These are phyloP conservation scores for Stenogyne calaminthoides DNA, from an alignment of 305 asterid genomes.

Conservation along the genomic window DNA sequence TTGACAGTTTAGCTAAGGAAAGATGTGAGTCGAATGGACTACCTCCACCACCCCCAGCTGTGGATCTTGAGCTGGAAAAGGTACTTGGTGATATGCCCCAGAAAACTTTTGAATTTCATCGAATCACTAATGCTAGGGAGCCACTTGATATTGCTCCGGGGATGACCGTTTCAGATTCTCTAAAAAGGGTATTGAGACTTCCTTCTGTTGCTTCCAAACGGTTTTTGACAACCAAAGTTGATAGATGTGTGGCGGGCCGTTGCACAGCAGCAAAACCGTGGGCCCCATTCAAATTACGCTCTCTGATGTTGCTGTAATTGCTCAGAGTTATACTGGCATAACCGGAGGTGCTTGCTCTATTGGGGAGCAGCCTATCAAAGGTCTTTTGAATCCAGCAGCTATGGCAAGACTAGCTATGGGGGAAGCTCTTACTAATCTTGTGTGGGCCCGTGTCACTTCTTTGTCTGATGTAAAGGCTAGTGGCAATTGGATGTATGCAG, in stretches of 20 bases:
- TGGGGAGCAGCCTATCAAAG: conserved; percentile 92
- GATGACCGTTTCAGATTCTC: conserved; percentile 59
- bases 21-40: conserved; percentile 52
- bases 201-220: conserved; percentile 92
- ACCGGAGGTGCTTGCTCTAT: conserved; percentile 91
- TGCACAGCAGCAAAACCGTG: conserved; percentile 98
- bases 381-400: conserved; percentile 86
- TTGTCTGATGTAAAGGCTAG: conserved; percentile 86
- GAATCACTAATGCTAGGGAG: conserved; percentile 47
- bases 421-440: conserved; percentile 92
- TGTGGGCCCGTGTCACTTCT: conserved; percentile 91
- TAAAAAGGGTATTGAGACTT: conserved; percentile 83
- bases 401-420: conserved; percentile 94
- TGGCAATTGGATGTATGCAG: conserved; percentile 97
- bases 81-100: conserved; percentile 99
- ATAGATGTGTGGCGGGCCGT: conserved; percentile 95
- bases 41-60: conserved; percentile 90
- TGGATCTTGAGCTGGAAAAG: conserved; percentile 94
- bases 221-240: conserved; percentile 93
- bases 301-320: conserved; percentile 91
- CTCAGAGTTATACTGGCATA: conserved; percentile 71
- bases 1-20: conserved; percentile 63
- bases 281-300: conserved; percentile 94
- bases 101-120: conserved; percentile 83
- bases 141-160: conserved; percentile 92